Evolutionary conservation across 441 rosid species (phyloP).

Genomic region (Erodium chrysanthum): DNA sequence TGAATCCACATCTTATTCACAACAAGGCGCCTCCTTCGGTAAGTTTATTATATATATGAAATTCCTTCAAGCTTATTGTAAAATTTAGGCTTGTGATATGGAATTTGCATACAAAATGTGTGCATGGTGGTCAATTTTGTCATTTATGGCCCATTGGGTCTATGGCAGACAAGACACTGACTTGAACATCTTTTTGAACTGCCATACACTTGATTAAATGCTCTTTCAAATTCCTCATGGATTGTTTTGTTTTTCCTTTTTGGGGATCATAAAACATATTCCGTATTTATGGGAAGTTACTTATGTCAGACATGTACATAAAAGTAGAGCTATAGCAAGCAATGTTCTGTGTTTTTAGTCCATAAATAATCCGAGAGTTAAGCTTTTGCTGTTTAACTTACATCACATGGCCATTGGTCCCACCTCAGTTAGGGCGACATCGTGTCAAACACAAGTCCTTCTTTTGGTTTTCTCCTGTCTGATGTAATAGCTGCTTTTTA

Average conservation of each 20-base stretch:
- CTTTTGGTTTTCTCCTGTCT: not conserved
- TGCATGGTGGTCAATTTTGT: not conserved
- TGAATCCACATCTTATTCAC: constrained; percentile 72
- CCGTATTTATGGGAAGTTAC: not conserved
- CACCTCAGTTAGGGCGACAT: not conserved
- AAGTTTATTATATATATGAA: constrained; percentile 22
- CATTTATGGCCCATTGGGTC: not conserved
- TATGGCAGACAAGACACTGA: not conserved
- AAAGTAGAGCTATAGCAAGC: not conserved
- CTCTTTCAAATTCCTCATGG: not conserved
- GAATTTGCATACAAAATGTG: not conserved
- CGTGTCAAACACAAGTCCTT: constrained; percentile 7
- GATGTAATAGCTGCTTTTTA: not conserved
- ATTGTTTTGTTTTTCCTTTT: not conserved
- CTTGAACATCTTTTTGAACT: not conserved
- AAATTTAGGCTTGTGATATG: constrained; percentile 14
- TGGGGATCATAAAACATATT: not conserved
- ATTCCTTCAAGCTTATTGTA: constrained; percentile 6
- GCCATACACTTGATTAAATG: not conserved
- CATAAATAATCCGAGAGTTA: not conserved
- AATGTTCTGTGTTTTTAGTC: not conserved
- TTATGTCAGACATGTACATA: not conserved
- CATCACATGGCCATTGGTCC: not conserved
- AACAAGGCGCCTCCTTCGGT: constrained; percentile 72
- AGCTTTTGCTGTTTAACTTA: not conserved